Evolutionary conservation across 2,329 filamentous ascomycete genomes (phyloP), one percentile per base, ranked within the genome.

Genomic region (Leptographium galeiforme): DNA sequence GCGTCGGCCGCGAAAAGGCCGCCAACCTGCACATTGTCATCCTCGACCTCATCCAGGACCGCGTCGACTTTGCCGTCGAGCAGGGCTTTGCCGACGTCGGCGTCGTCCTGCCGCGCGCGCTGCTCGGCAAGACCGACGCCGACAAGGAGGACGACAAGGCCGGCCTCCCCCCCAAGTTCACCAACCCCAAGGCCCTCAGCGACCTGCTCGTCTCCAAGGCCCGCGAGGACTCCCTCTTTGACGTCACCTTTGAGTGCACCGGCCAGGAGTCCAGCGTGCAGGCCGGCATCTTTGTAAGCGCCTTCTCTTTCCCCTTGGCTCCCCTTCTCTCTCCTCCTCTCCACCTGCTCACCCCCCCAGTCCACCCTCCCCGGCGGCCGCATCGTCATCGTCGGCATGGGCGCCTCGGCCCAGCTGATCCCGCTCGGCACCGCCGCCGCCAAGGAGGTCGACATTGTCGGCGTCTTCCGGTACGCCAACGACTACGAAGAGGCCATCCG

Each of bases 221-320:
- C 13, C 39, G 38, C 11, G 73, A 86, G 56, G 79, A 71, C 0
- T 81, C 87, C 62, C 76, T 86, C 0, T 76, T 80, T 50, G 78
- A 79, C 1, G 48, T 55, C 8, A 83, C 85, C 2, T 89, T 85
- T 62, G 86, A 90, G 68, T 89, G 85, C 63, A 90, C 87, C 0
- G 87, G 87, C 10, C 85, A 89, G 25, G 85, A 87, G 63, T 78
- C 80, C 0, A 90, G 85, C 61, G 73, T 89, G 60, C 86, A 90
- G 64, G 79, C 81, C 7, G 77, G 82, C 6, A 88, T 90, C 53
- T 90, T 86, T 61, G 76, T 77, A 57, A 65, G 71, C 19, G 50
- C 19, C 25, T 32, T 32, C 19, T 40, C 14, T n/a, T 3, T 18
- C 25, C 25, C 18, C n/a, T 16, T 38, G 32, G 12, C 13, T 18